Percentiles rank a stretch among this genome's conserved stretches.
Conservation (phyloP, 2,329 filamentous ascomycete genomes). For the Zasmidium cellare region DNA sequence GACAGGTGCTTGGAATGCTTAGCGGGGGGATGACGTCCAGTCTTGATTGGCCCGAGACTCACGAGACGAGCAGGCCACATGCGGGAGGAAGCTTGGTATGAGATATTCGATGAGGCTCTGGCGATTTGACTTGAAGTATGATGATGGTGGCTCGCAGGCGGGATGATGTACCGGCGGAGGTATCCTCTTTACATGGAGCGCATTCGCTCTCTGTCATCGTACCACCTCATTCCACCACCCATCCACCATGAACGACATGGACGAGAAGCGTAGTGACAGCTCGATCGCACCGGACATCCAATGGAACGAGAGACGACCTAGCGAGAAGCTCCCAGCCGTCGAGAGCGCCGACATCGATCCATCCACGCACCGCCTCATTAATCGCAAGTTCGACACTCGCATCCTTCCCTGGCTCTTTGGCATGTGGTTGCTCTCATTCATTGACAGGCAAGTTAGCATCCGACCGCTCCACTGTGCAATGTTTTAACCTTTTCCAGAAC, state of each 20-base stretch:
- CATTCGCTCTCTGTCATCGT: no score
- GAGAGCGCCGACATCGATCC: not conserved
- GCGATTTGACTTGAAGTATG: not conserved
- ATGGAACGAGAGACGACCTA: not conserved
- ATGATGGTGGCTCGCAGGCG: not conserved
- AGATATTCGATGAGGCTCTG: not conserved
- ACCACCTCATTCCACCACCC: not conserved
- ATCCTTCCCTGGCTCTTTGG: slow-evolving; percentile 47
- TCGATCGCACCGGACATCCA: not conserved
- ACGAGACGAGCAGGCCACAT: not conserved
- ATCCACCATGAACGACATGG: not conserved
- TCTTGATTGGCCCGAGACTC: not conserved
- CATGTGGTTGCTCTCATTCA: slow-evolving; percentile 49
- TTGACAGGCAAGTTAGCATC: slow-evolving; percentile 35
- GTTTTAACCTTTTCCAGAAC: not conserved
- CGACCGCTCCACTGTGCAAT: not conserved
- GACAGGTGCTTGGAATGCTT: not conserved
- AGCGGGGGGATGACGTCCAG: not conserved
- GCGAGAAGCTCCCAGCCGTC: not conserved
- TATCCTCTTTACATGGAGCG: not conserved
- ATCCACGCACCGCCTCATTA: not conserved
- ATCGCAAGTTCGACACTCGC: slow-evolving; percentile 36
- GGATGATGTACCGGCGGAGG: not conserved
- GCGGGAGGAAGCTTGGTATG: not conserved
- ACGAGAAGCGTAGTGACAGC: not conserved